phyloP scores from a whole-genome alignment of 352 stramenopile genomes.

The Thalassiosira hispida region DNA sequence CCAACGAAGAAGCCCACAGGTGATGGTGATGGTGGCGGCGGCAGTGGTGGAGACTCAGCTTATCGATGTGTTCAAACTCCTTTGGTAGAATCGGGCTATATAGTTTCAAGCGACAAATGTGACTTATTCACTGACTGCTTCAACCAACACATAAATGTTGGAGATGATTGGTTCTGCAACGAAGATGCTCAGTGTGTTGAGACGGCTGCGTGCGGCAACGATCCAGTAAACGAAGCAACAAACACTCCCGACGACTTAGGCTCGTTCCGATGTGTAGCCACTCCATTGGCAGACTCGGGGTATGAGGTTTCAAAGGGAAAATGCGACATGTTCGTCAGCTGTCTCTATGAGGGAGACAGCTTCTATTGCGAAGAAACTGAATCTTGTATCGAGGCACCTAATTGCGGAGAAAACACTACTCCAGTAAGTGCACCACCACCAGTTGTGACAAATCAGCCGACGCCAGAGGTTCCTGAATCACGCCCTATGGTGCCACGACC shows the following conservation, averaged over 20 bases:
- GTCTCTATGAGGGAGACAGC: conserved; percentile 9
- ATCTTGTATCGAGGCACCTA: conserved; percentile 4
- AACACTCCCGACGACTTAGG: not conserved
- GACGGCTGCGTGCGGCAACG: conserved; percentile 23
- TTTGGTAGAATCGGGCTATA: conserved; percentile 45
- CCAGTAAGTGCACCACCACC: not conserved
- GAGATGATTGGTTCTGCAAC: conserved; percentile 58
- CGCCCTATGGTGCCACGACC: conserved; percentile 23
- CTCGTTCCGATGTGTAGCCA: conserved; percentile 9
- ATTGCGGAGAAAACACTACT: conserved; percentile 11
- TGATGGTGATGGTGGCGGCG: conserved; percentile 7
- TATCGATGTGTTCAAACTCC: conserved; percentile 36
- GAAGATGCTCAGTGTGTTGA: conserved; percentile 39
- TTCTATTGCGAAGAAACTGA: conserved; percentile 17
- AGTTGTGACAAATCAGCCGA: conserved; percentile 1
- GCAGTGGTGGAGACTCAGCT: conserved; percentile 10
- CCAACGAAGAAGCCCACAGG: conserved; percentile 39
- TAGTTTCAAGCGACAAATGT: conserved; percentile 56
- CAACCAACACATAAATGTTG: conserved; percentile 52
- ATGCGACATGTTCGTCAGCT: conserved; percentile 22
- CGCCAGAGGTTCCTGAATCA: not conserved
- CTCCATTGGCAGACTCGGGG: conserved; percentile 6
- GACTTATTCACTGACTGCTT: conserved; percentile 48
- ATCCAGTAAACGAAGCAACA: not conserved
- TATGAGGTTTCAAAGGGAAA: conserved; percentile 12